Evolutionary conservation across 2,329 filamentous ascomycete genomes (phyloP), one percentile per base, ranked within the genome.

Genomic region (Aaosphaeria pasadenensis): DNA sequence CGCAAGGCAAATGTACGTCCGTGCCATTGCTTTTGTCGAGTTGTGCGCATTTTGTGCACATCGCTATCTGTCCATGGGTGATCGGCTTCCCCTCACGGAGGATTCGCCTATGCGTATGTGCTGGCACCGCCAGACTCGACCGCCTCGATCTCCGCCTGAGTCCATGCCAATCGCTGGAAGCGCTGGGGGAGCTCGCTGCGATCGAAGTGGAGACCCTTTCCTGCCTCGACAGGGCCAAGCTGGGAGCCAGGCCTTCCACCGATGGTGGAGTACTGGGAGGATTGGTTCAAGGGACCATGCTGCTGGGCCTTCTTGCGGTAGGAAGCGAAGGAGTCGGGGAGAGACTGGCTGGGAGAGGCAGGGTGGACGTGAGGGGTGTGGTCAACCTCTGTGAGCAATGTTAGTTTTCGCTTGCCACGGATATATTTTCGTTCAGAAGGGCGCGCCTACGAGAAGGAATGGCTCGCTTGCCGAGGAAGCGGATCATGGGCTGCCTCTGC

Each of bases 61-160:
- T 24, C 17, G 17, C 17, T 24, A 24, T 24, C 17, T 3, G 3
- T 24, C 17, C 17, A 24, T 24, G 17, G 17, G 17, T 24, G 17
- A 24, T 24, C 17, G 17, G 17, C 17, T 24, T 24, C 17, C 17
- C 17, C 17, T 24, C 17, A 24, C 17, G 17, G 17, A 24, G 17
- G 17, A 24, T 9, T 36, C 33, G 33, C n/a, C 33, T 65, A 83
- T 53, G 74, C 77, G 59, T 77, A 79, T 57, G 84, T 62, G 63
- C 82, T 87, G 32, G 92, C 94, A 48, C 94, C 94, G 47, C 91
- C 94, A 47, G 89, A 94, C 82, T 96, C 91, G 64, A 99, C 82
- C 24, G 91, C 91, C 72, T 97, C 94, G 51, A 99, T 99, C 81
- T 99, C 94, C 39, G 85, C 85, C 59, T 85, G 73, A 35, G 82